Conservation (phyloP, 176 grass and related monocot species). For the Aechmea fasciata region DNA sequence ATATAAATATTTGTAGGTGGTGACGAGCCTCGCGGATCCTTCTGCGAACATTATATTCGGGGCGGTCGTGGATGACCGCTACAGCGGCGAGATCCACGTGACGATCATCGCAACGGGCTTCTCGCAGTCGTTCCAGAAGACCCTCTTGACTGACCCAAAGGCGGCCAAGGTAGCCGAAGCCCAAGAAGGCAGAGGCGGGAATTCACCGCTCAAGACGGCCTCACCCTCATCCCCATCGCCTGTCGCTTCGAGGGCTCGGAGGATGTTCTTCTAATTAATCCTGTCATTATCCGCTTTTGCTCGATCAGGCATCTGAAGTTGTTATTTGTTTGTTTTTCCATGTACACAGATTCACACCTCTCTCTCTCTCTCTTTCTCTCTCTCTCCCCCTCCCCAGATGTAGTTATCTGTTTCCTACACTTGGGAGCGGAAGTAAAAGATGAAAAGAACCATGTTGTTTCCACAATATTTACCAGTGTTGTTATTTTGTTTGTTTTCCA, state of each 20-base stretch:
- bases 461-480: too few species aligned
- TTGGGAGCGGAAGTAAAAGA: not conserved
- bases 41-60: conserved; percentile 98
- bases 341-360: not conserved
- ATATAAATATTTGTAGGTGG: conserved; percentile 39
- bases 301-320: not conserved
- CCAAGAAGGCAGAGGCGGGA: conserved; percentile 39
- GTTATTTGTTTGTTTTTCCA: not conserved
- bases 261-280: conserved; percentile 71
- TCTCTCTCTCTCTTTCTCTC: not conserved
- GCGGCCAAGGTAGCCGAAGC: conserved; percentile 39
- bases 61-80: conserved; percentile 83
- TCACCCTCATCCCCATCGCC: conserved; percentile 18
- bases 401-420: not conserved
- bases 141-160: conserved; percentile 62
- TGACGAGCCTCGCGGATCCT: conserved; percentile 89
- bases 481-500: too few species aligned
- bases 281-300: not conserved
- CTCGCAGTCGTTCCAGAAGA: conserved; percentile 84
- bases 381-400: not conserved
- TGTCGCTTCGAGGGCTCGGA: conserved; percentile 36
- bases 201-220: conserved; percentile 14
- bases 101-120: conserved; percentile 95
- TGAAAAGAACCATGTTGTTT: not conserved
- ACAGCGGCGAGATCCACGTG: conserved; percentile 82